Percentiles rank a stretch among this genome's conserved stretches.
Conservation (phyloP, 2,329 filamentous ascomycete species). For the Trichoderma aggressivum region DNA sequence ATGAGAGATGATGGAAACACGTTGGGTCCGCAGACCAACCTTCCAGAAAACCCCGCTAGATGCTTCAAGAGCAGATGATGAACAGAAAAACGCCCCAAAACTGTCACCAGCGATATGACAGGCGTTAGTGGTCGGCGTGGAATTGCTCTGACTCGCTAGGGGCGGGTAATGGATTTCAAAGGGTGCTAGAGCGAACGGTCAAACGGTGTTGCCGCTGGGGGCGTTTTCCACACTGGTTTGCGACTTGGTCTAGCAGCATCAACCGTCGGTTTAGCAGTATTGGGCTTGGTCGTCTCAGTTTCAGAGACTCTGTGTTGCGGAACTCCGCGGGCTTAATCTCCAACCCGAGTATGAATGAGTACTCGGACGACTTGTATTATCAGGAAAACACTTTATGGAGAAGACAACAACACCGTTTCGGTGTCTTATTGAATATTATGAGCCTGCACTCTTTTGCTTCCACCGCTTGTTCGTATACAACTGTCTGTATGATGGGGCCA, state of each 20-base stretch:
- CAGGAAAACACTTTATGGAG: background rate
- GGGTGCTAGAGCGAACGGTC: background rate
- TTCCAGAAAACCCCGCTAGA: background rate
- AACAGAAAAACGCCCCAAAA: background rate
- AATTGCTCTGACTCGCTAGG: slow-evolving; percentile 12
- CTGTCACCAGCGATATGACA: background rate
- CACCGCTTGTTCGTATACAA: background rate
- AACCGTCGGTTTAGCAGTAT: background rate
- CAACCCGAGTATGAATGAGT: background rate
- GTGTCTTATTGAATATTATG: background rate
- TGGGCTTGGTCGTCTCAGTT: background rate
- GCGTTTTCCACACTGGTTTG: background rate
- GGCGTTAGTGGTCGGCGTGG: slow-evolving; percentile 1
- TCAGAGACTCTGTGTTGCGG: background rate
- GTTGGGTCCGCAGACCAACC: background rate
- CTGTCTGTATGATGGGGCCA: background rate
- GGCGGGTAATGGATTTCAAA: background rate
- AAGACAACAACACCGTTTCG: background rate
- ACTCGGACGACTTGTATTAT: background rate
- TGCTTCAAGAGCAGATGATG: background rate
- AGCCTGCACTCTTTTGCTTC: background rate
- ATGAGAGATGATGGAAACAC: background rate
- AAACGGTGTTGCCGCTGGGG: background rate
- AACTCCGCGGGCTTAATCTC: background rate
- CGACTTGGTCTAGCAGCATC: background rate